phyloP scores from a whole-genome alignment of 768 basidiomycete genomes.

The Zangia roseola region DNA sequence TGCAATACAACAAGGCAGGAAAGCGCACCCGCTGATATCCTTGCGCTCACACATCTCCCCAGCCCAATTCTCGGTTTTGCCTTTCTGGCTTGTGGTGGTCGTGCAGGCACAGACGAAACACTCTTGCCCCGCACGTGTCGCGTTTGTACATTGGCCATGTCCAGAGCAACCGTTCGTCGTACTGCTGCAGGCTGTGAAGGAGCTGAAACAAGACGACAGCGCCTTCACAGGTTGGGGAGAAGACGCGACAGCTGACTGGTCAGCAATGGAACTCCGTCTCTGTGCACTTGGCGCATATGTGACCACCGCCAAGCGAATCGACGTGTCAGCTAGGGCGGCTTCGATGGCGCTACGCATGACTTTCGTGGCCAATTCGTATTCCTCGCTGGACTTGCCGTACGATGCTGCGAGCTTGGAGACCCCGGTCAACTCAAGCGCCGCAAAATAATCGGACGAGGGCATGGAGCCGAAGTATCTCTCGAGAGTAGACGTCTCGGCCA shows the following conservation, averaged over 20 bases:
- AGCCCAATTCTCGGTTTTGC: slow-evolving; percentile 68
- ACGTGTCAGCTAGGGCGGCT: slow-evolving; percentile 36
- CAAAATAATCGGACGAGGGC: slow-evolving; percentile 47
- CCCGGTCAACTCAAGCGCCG: slow-evolving; percentile 57
- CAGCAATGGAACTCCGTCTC: slow-evolving; percentile 42
- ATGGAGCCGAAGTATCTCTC: slow-evolving; percentile 48
- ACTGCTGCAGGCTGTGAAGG: slow-evolving; percentile 54
- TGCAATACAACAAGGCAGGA: not conserved
- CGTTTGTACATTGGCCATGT: slow-evolving; percentile 62
- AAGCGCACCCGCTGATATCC: slow-evolving; percentile 76
- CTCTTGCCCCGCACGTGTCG: slow-evolving; percentile 54
- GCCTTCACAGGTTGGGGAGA: slow-evolving; percentile 55
- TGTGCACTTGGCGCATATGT: slow-evolving; percentile 39
- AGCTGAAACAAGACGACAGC: slow-evolving; percentile 61
- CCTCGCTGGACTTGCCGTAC: slow-evolving; percentile 51
- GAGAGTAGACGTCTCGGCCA: slow-evolving; percentile 44
- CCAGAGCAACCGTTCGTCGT: slow-evolving; percentile 68
- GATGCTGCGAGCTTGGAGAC: slow-evolving; percentile 47
- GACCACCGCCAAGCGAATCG: slow-evolving; percentile 52
- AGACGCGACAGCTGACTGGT: slow-evolving; percentile 43
- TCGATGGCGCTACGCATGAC: slow-evolving; percentile 51
- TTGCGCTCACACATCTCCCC: slow-evolving; percentile 74
- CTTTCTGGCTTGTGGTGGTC: slow-evolving; percentile 48
- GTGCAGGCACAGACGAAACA: slow-evolving; percentile 50
- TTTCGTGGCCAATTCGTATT: slow-evolving; percentile 48